Conservation (phyloP, 768 basidiomycete genomes). For the Gautieria morchelliformis region DNA sequence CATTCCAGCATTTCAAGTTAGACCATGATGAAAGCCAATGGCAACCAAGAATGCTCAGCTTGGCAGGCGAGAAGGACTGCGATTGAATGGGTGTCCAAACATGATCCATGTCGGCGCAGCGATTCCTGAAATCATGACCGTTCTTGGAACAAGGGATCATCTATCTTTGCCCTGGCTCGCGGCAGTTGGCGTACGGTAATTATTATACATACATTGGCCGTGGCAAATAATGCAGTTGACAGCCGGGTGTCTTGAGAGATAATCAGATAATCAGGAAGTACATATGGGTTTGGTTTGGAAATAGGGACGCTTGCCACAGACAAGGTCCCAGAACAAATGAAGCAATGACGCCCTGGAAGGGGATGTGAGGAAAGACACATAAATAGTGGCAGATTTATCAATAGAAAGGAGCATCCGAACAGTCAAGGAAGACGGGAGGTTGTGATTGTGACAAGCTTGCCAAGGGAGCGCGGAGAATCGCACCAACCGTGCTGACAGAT, state of each 20-base stretch:
- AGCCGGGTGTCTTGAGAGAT: neutral
- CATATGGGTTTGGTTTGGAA: too few species aligned
- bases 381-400: too few species aligned
- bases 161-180: neutral
- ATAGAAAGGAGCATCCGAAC: neutral
- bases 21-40: too few species aligned
- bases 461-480: neutral
- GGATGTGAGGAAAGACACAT: too few species aligned
- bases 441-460: neutral
- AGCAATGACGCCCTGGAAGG: too few species aligned
- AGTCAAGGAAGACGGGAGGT: neutral
- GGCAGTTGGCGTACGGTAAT: neutral
- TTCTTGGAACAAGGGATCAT: neutral
- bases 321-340: too few species aligned
- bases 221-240: neutral
- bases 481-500: neutral
- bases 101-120: neutral
- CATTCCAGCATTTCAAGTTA: too few species aligned
- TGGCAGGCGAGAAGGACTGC: neutral
- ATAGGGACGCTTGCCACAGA: too few species aligned
- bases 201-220: neutral
- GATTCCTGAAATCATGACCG: neutral
- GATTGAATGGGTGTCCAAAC: neutral
- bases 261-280: too few species aligned
- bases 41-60: too few species aligned